Evolutionary conservation across 768 basidiomycete species (phyloP).

Genomic region (Boletus edulis): DNA sequence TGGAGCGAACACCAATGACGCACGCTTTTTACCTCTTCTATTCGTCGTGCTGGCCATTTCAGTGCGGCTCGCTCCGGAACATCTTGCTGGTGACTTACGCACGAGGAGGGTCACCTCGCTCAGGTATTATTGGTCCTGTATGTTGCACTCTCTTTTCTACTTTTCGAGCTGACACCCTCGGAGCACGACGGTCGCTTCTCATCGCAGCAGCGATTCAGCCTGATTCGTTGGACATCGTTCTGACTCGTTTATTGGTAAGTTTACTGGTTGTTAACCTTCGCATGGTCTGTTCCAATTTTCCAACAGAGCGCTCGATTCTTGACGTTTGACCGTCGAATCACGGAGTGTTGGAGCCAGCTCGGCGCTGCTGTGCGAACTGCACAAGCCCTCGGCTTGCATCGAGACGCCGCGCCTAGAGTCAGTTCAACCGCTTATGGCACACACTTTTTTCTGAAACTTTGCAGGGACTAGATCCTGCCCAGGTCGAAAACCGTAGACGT

Average conservation of each 20-base stretch:
- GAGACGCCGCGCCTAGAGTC: conserved; percentile 84
- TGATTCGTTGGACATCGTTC: conserved; percentile 89
- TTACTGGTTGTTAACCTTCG: background rate
- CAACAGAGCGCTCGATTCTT: conserved; percentile 66
- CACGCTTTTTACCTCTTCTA: conserved; percentile 85
- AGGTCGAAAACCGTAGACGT: conserved; percentile 85
- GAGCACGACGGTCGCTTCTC: conserved; percentile 83
- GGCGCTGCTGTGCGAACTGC: conserved; percentile 92
- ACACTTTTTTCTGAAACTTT: conserved; percentile 2
- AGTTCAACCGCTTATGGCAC: conserved; percentile 20
- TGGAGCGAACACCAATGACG: conserved; percentile 67
- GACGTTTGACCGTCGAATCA: conserved; percentile 78
- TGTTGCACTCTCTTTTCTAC: conserved; percentile 32
- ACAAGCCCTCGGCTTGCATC: conserved; percentile 88
- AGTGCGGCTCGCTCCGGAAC: conserved; percentile 81
- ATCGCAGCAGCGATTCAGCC: conserved; percentile 93
- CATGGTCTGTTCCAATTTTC: conserved; percentile 10
- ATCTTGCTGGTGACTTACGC: conserved; percentile 76
- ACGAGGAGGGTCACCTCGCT: conserved; percentile 75
- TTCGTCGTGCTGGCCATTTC: conserved; percentile 92
- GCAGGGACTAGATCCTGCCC: conserved; percentile 69
- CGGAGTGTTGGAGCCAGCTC: conserved; percentile 95
- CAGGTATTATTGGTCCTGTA: conserved; percentile 95
- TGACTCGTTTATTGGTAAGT: conserved; percentile 76
- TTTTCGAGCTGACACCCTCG: conserved; percentile 18